Percentiles rank a stretch among this genome's conserved stretches.
phyloP scores from a whole-genome alignment of 1,284 basidiomycete species.

The Microbotryum lychnidis-dioicae region DNA sequence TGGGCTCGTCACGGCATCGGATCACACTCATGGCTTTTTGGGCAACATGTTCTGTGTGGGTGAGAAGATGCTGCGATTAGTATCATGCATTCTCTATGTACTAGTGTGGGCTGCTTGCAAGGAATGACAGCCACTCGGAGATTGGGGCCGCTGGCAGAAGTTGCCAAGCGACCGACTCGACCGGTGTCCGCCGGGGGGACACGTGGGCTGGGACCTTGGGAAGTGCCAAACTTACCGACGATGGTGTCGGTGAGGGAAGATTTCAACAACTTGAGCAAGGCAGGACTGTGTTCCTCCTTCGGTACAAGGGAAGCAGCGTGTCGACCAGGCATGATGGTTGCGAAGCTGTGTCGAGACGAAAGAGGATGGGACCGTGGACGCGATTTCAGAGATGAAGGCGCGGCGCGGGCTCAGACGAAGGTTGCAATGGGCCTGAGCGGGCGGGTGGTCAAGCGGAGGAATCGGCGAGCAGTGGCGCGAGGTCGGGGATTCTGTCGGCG shows the following conservation, averaged over 20 bases:
- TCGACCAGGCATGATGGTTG: too few species aligned
- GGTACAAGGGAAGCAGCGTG: slow-evolving; percentile 7
- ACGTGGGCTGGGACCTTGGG: too few species aligned
- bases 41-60: not conserved
- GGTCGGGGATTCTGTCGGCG: too few species aligned
- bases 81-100: slow-evolving; percentile 3
- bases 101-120: slow-evolving; percentile 1
- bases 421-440: too few species aligned
- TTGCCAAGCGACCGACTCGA: too few species aligned
- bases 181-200: too few species aligned
- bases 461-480: too few species aligned
- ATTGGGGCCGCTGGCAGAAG: not conserved
- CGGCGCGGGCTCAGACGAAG: too few species aligned
- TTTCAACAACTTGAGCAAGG: slow-evolving; percentile 64
- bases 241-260: slow-evolving; percentile 67
- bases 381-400: too few species aligned
- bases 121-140: slow-evolving; percentile 3
- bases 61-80: slow-evolving; percentile 29
- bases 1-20: slow-evolving; percentile 31
- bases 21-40: not conserved
- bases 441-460: too few species aligned
- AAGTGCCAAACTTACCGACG: slow-evolving; percentile 49
- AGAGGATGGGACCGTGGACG: too few species aligned
- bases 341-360: too few species aligned
- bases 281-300: slow-evolving; percentile 52